phyloP scores from a whole-genome alignment of 1,284 basidiomycete genomes.

The Ceratobasidium sp. region DNA sequence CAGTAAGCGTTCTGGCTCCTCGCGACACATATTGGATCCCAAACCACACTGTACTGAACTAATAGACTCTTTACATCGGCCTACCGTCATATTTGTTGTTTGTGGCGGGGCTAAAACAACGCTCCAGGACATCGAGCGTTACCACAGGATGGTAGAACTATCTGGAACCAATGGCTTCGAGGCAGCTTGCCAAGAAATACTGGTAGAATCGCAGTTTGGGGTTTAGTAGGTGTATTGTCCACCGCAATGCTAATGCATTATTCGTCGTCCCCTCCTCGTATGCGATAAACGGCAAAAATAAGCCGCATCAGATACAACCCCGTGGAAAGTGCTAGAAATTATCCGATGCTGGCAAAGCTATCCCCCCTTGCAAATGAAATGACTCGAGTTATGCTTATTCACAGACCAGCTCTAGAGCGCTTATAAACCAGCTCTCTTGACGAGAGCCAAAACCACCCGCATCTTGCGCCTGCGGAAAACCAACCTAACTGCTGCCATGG shows the following conservation, averaged over 20 bases:
- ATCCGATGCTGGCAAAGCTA: neutral
- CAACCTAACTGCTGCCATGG: neutral
- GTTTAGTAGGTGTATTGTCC: neutral
- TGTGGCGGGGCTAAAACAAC: conserved; percentile 78
- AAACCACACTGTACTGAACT: conserved; percentile 41
- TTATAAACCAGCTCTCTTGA: neutral
- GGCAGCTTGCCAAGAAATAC: neutral
- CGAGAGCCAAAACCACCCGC: too few relatives aligned
- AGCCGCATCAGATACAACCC: neutral
- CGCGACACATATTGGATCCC: conserved; percentile 38
- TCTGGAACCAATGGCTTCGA: neutral
- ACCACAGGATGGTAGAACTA: conserved; percentile 25
- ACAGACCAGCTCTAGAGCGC: neutral
- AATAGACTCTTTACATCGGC: conserved; percentile 13
- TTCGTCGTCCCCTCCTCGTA: too few relatives aligned
- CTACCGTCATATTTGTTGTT: conserved; percentile 66
- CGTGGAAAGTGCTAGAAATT: conserved; percentile 7
- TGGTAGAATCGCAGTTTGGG: neutral
- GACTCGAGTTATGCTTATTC: neutral
- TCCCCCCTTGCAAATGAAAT: neutral
- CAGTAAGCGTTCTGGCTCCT: neutral
- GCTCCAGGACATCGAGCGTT: conserved; percentile 53
- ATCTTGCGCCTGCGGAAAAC: neutral
- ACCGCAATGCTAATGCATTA: too few relatives aligned
- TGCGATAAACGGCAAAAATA: neutral